Base-by-base conservation (phyloP, 495 filamentous ascomycete species). In the Penicillium bovifimosum region DNA sequence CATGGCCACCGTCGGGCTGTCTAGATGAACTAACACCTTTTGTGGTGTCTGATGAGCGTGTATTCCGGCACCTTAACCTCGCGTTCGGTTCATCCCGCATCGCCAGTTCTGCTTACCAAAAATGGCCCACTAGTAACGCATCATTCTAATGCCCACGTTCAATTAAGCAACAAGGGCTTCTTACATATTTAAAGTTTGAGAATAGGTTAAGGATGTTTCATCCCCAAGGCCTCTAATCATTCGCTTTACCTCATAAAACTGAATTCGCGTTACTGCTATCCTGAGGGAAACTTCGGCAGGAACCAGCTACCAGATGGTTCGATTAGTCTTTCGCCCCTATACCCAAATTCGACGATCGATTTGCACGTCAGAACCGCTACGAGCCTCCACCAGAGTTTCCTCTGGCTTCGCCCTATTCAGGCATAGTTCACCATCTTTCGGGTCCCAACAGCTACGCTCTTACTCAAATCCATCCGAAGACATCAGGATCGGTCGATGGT, bases 211-310 rank as follows among this genome's bases (percentile, higher is more conserved):
- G 79, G 80, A 77, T 83, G 75, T 84, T 79, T 75, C 74, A 80
- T 77, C 81, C 80, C 79, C 80, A 80, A 82, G 78, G 79, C 82
- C 80, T 83, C 80, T 85, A 84, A 84, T 84, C 78, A 85, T 85
- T 84, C 79, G 80, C 82, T 84, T 84, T 85, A 85, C 82, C 80
- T 83, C 78, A 85, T 85, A 83, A 83, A 84, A 82, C 80, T 83
- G 76, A 82, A 55, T 55, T 76, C 71, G 77, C 76, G 77, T 80
- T 79, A 82, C 81, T 85, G 78, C 80, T 85, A 85, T 85, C 77
- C 80, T 84, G 76, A 84, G 79, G 79, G 79, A 84, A 84, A 84
- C 81, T 85, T 85, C 78, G 78, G 78, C 81, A 77, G 36, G 36
- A 39, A 39, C 36, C 36, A 39, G 36, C 36, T 39, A 39, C 36